A percentile compares a stretch with the other conserved stretches of the same genome.
Evolutionary conservation across 257 asterid genomes (phyloP).

Genomic region (Solanum chmielewskii): DNA sequence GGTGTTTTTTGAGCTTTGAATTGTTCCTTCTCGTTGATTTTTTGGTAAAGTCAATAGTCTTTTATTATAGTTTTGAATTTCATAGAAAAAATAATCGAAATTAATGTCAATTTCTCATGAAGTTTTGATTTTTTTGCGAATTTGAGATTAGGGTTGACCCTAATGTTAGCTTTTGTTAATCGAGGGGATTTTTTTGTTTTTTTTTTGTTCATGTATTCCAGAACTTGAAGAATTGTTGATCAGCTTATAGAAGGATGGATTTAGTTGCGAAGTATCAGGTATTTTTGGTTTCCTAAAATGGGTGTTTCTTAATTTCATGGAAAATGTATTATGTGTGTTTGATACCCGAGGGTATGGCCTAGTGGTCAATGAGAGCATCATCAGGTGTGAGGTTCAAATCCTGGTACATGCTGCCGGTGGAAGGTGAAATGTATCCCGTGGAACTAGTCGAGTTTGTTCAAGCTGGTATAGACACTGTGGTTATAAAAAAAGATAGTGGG

Average conservation of each 20-base stretch:
- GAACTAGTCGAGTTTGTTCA: neutral
- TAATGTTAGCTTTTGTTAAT: neutral
- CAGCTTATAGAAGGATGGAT: conserved; percentile 38
- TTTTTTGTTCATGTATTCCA: conserved; percentile 18
- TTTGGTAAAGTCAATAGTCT: neutral
- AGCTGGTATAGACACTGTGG: neutral
- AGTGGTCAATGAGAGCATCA: neutral
- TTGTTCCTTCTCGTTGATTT: neutral
- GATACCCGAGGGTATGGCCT: neutral
- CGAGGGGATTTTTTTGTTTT: neutral
- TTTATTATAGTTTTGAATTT: neutral
- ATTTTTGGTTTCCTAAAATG: neutral
- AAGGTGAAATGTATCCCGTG: neutral
- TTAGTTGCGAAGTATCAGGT: conserved; percentile 93
- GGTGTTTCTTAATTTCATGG: neutral
- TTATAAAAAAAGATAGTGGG: neutral
- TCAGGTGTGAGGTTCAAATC: neutral
- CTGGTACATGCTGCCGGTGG: neutral
- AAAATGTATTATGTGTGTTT: neutral
- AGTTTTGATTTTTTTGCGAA: neutral
- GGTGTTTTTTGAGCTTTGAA: neutral
- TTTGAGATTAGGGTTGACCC: neutral
- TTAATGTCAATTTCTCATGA: neutral
- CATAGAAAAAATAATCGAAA: neutral
- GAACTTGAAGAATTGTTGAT: conserved; percentile 24